These are phyloP conservation scores for Pyrenophora seminiperda DNA, from an alignment of 2,329 filamentous ascomycete genomes.

Conservation along the genomic window DNA sequence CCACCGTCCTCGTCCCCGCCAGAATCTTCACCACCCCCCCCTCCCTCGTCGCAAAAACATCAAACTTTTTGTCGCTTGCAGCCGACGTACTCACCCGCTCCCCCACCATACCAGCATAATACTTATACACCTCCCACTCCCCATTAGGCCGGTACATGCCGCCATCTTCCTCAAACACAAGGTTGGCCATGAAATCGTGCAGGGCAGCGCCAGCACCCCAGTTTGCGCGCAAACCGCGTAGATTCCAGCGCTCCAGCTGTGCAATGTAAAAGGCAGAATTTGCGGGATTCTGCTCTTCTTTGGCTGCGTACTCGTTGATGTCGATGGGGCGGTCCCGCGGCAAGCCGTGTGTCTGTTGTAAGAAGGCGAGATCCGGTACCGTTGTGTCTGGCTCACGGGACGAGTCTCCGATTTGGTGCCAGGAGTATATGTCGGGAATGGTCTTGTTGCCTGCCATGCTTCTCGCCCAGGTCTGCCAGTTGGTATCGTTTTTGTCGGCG, in stretches of 20 bases:
- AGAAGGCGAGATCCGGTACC: slow-evolving; percentile 36
- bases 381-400: slow-evolving; percentile 22
- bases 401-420: slow-evolving; percentile 49
- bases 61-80: slow-evolving; percentile 34
- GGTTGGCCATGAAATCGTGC: slow-evolving; percentile 53
- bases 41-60: neutral
- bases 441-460: slow-evolving; percentile 46
- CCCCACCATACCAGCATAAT: slow-evolving; percentile 56
- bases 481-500: slow-evolving; percentile 33
- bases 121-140: slow-evolving; percentile 56
- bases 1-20: neutral
- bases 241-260: slow-evolving; percentile 54
- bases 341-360: slow-evolving; percentile 42
- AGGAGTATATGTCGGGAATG: slow-evolving; percentile 54
- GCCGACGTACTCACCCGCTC: slow-evolving; percentile 46
- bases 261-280: slow-evolving; percentile 54
- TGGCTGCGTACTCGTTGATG: slow-evolving; percentile 57
- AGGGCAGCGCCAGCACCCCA: slow-evolving; percentile 51
- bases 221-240: slow-evolving; percentile 53
- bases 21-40: neutral
- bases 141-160: slow-evolving; percentile 49
- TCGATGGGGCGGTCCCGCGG: slow-evolving; percentile 48
- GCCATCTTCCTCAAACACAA: slow-evolving; percentile 45
- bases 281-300: slow-evolving; percentile 50
- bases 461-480: slow-evolving; percentile 49